Percentiles rank a stretch among this genome's conserved stretches.
Conservation (phyloP, 495 filamentous ascomycete species). For the Neurospora terricola region DNA sequence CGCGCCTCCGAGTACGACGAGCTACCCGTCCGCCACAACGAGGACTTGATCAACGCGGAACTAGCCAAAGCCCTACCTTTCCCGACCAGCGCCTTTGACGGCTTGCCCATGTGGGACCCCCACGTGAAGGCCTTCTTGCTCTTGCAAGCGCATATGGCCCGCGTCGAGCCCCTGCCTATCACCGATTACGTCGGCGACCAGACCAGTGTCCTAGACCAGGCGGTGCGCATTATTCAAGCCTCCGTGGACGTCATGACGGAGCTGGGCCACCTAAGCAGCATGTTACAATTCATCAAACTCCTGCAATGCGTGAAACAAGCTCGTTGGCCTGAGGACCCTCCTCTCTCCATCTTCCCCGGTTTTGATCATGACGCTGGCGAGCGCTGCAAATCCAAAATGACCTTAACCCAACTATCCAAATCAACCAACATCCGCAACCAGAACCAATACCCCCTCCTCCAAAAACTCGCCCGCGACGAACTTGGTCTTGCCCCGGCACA, state of each 20-base stretch:
- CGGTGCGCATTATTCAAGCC: constrained; percentile 88
- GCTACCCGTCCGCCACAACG: constrained; percentile 96
- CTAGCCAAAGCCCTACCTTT: constrained; percentile 70
- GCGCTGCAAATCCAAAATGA: constrained; percentile 21
- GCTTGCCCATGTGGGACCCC: constrained; percentile 91
- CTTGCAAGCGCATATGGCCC: constrained; percentile 88
- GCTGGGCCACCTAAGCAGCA: constrained; percentile 65
- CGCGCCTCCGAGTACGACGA: constrained; percentile 94
- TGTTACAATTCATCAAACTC: constrained; percentile 68
- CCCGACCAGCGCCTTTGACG: constrained; percentile 35
- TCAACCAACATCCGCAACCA: constrained; percentile 11
- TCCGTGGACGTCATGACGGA: constrained; percentile 93
- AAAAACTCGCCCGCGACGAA: constrained; percentile 25
- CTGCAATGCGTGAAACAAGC: constrained; percentile 88
- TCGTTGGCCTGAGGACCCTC: constrained; percentile 77
- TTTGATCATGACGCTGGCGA: constrained; percentile 39
- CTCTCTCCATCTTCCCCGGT: constrained; percentile 75
- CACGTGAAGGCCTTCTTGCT: constrained; percentile 95
- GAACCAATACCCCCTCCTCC: constrained; percentile 28
- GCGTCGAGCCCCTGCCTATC: constrained; percentile 75
- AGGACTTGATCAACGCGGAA: constrained; percentile 95
- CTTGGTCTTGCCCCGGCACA: constrained; percentile 25
- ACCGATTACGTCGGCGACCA: constrained; percentile 96
- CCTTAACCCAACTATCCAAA: not conserved
- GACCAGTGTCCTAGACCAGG: constrained; percentile 74